Percentiles rank a stretch among this genome's conserved stretches.
phyloP scores from a whole-genome alignment of 2,329 filamentous ascomycete species.

The Bipolaris bicolor region DNA sequence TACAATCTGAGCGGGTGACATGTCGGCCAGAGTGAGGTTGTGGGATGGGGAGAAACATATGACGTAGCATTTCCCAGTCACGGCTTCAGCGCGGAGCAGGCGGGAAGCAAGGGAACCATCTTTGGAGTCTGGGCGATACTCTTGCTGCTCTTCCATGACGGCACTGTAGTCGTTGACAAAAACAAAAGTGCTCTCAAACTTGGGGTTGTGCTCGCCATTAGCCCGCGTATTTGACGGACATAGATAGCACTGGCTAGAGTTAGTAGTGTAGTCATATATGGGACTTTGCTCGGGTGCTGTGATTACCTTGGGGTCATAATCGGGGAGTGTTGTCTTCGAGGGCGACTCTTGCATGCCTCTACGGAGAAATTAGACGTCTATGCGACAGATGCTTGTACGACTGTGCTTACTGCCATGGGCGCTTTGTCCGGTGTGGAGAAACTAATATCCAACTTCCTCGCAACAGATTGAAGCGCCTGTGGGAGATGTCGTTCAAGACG shows the following conservation, averaged over 20 bases:
- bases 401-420: constrained; percentile 90
- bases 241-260: constrained; percentile 75
- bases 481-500: constrained; percentile 86
- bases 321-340: constrained; percentile 62
- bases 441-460: constrained; percentile 91
- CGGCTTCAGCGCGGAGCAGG: constrained; percentile 81
- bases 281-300: constrained; percentile 6
- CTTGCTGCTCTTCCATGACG: constrained; percentile 89
- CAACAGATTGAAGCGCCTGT: constrained; percentile 90
- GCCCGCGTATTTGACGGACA: constrained; percentile 91
- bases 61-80: constrained; percentile 96
- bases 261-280: constrained; percentile 16
- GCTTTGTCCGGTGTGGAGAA: constrained; percentile 93
- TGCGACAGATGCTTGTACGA: background rate
- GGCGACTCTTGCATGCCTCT: constrained; percentile 58
- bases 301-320: constrained; percentile 72
- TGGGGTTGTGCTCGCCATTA: constrained; percentile 82
- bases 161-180: constrained; percentile 99
- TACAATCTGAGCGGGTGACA: constrained; percentile 75
- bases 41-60: constrained; percentile 92
- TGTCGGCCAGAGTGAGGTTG: constrained; percentile 90
- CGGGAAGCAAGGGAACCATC: constrained; percentile 68
- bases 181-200: constrained; percentile 85
- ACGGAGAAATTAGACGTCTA: constrained; percentile 17
- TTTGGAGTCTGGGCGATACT: constrained; percentile 67